phyloP scores from a whole-genome alignment of 805 yeast species.

The Sugiyamaella mastotermitis region DNA sequence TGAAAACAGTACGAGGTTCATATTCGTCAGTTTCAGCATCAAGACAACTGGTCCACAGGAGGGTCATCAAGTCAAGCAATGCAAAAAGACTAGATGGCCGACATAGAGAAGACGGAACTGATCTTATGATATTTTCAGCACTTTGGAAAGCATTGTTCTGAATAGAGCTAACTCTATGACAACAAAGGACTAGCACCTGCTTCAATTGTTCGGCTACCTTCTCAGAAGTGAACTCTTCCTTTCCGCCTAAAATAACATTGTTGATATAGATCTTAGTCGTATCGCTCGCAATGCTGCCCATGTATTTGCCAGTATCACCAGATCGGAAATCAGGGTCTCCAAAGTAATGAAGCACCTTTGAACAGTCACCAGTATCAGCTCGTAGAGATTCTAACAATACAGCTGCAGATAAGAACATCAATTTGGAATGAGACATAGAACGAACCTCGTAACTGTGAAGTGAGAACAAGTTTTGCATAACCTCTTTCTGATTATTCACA shows the following conservation, averaged over 20 bases:
- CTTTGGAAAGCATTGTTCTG: slow-evolving; percentile 78
- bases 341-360: slow-evolving; percentile 68
- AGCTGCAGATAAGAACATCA: slow-evolving; percentile 83
- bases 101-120: slow-evolving; percentile 74
- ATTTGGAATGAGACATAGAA: slow-evolving; percentile 60
- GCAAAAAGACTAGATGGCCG: slow-evolving; percentile 68
- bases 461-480: slow-evolving; percentile 32
- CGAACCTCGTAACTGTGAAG: slow-evolving; percentile 48
- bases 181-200: slow-evolving; percentile 59
- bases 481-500: slow-evolving; percentile 62
- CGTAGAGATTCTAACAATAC: slow-evolving; percentile 73
- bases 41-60: slow-evolving; percentile 70
- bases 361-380: slow-evolving; percentile 73
- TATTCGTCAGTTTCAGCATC: slow-evolving; percentile 83
- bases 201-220: slow-evolving; percentile 64
- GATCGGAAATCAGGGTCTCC: slow-evolving; percentile 78
- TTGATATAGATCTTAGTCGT: slow-evolving; percentile 52
- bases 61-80: slow-evolving; percentile 69
- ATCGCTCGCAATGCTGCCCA: slow-evolving; percentile 58
- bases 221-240: slow-evolving; percentile 49
- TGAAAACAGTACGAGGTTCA: slow-evolving; percentile 71
- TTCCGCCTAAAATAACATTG: slow-evolving; percentile 47
- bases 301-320: slow-evolving; percentile 59
- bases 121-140: slow-evolving; percentile 59
- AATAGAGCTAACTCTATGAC: slow-evolving; percentile 68